Base-by-base conservation (phyloP, 2,329 filamentous ascomycete genomes). In the Dothidotthia symphoricarpi region DNA sequence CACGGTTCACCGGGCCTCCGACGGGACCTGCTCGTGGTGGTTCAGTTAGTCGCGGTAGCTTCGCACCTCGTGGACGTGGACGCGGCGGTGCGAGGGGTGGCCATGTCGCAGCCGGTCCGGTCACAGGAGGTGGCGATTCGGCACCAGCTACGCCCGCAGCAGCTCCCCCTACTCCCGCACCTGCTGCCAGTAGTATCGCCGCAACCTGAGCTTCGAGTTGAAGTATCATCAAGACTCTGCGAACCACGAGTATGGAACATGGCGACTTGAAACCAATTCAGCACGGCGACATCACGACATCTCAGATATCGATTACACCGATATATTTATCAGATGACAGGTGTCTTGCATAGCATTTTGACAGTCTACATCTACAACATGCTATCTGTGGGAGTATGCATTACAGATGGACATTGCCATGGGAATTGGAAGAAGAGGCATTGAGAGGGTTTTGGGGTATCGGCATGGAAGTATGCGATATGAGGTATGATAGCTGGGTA, bases 41-140 rank as follows among this genome's bases (percentile, higher is more conserved):
- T 24, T 9, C 19, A 22, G 19, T 22, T 22, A 22, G 19, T 9
- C 57, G 61, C 31, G 61, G 63, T 16, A 55, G 58, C 6, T 65
- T 66, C 25, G 51, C 47, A 10, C 51, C 64, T 19, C 53, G 64
- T 25, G 64, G 64, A 33, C 57, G 65, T 16, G 57, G 63, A 19
- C 56, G 65, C 27, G 61, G 61, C 33, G 54, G 60, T 26, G 59
- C 54, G 10, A 54, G 62, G 27, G 60, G 64, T 19, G 63, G 41
- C 7, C 57, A 60, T 35, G 36, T 32, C 22, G 45, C 33, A 13
- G 14, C 56, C 8, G 40, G 13, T 36, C 16, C 45, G 1, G 36
- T 46, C 34, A 13, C 43, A 13, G 33, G 38, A 24, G 28, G 36
- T 16, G 32, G 37, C 24, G 48, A 48, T 12, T 30, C 55, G 6